These are phyloP conservation scores for Alternaria alternata DNA, from an alignment of 2,329 filamentous ascomycete species.

Conservation along the genomic window DNA sequence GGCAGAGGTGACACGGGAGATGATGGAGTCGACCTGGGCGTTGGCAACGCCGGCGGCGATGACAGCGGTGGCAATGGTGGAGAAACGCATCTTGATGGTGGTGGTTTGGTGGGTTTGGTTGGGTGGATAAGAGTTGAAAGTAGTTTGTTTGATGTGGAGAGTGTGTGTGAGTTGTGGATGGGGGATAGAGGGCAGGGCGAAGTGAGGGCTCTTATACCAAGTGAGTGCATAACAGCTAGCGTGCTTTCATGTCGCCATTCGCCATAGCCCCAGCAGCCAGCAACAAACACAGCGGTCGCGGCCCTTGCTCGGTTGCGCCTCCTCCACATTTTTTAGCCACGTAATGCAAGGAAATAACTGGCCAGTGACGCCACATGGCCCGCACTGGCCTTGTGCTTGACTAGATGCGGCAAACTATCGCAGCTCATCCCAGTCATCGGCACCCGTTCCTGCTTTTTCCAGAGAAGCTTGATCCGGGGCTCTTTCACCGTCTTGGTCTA, in stretches of 20 bases:
- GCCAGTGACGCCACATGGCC: conserved; percentile 34
- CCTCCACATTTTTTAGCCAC: conserved; percentile 25
- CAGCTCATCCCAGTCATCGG: background rate
- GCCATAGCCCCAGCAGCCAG: conserved; percentile 16
- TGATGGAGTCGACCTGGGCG: conserved; percentile 40
- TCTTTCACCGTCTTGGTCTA: background rate
- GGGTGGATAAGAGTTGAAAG: conserved; percentile 5
- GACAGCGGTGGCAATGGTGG: conserved; percentile 39
- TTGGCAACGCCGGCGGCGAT: conserved; percentile 40
- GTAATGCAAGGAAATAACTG: conserved; percentile 31
- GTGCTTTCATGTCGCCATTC: conserved; percentile 10
- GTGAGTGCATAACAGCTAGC: conserved; percentile 19
- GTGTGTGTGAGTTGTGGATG: conserved; percentile 18
- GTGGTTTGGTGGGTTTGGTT: conserved; percentile 7
- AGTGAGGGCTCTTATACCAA: conserved; percentile 26
- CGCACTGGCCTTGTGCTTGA: conserved; percentile 14
- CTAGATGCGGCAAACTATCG: conserved; percentile 23
- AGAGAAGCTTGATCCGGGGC: conserved; percentile 1
- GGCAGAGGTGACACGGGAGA: conserved; percentile 28
- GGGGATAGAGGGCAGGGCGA: conserved; percentile 19
- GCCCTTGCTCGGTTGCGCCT: conserved; percentile 33
- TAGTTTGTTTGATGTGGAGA: conserved; percentile 22
- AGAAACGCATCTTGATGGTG: conserved; percentile 48
- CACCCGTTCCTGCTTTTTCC: background rate
- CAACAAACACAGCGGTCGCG: conserved; percentile 34